Evolutionary conservation across 345 rosid species (phyloP).

Genomic region (Pugionium dolabratum): DNA sequence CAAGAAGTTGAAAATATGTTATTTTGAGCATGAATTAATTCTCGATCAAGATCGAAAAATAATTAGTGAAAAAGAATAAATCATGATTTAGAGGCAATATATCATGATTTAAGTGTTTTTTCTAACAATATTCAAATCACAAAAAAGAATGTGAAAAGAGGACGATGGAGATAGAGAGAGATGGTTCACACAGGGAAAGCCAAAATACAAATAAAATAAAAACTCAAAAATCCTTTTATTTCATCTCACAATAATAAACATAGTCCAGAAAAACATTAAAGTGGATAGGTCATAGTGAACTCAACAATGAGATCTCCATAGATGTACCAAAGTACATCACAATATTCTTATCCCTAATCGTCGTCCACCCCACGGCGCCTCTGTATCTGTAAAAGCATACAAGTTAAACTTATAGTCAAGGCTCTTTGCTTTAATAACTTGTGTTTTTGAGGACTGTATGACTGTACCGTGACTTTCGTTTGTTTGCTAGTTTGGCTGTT

Average conservation of each 20-base stretch:
- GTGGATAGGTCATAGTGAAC: conserved; percentile 12
- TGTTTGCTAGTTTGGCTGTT: conserved; percentile 89
- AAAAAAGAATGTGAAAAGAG: conserved; percentile 1
- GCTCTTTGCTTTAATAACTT: neutral
- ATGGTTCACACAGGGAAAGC: conserved; percentile 10
- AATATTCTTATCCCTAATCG: conserved; percentile 48
- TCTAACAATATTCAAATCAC: neutral
- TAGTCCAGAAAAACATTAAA: conserved; percentile 25
- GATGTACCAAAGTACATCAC: conserved; percentile 15
- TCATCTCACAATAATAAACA: conserved; percentile 15
- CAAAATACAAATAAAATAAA: neutral
- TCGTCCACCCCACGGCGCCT: conserved; percentile 95
- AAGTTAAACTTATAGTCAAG: neutral
- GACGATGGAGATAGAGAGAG: conserved; percentile 10
- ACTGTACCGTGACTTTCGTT: conserved; percentile 85
- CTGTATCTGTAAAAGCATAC: conserved; percentile 65
- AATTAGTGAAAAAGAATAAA: too few species aligned
- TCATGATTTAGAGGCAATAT: too few species aligned
- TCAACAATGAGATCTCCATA: conserved; percentile 26
- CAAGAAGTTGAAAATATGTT: too few species aligned
- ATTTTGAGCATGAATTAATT: too few species aligned
- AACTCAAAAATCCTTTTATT: neutral
- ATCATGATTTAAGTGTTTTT: too few species aligned
- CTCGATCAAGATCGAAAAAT: too few species aligned
- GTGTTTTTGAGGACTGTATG: conserved; percentile 15